Evolutionary conservation across 2,329 filamentous ascomycete species (phyloP).

Genomic region (Fusarium setosum): DNA sequence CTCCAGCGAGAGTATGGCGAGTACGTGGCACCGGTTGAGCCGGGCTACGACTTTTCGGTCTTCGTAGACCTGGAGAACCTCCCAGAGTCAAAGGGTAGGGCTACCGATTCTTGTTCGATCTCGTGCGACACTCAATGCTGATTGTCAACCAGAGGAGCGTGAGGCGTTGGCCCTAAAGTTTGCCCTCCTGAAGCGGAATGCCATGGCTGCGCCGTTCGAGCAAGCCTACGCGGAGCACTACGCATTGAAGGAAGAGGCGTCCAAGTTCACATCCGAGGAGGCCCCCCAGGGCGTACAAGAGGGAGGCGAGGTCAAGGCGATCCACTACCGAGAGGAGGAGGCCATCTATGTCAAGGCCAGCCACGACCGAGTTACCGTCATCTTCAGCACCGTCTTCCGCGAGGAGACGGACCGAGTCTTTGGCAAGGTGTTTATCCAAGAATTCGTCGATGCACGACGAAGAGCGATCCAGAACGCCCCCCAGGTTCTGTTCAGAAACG

Average conservation of each 20-base stretch:
- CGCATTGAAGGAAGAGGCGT: constrained; percentile 85
- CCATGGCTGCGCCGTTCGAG: constrained; percentile 98
- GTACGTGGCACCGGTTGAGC: constrained; percentile 88
- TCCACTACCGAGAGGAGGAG: constrained; percentile 98
- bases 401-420: constrained; percentile 98
- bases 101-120: neutral
- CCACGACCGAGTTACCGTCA: constrained; percentile 97
- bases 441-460: constrained; percentile 96
- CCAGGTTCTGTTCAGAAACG: constrained; percentile 95
- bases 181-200: constrained; percentile 94
- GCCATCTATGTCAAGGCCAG: constrained; percentile 99
- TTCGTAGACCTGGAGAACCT: constrained; percentile 89
- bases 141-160: constrained; percentile 71
- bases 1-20: constrained; percentile 94
- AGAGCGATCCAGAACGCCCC: constrained; percentile 98
- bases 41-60: constrained; percentile 96
- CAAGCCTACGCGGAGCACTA: constrained; percentile 95
- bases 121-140: constrained; percentile 12
- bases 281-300: constrained; percentile 91
- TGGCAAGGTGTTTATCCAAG: constrained; percentile 97
- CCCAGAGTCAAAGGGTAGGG: constrained; percentile 78
- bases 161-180: constrained; percentile 90
- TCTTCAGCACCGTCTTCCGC: constrained; percentile 97
- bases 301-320: constrained; percentile 92
- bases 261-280: constrained; percentile 92